Evolutionary conservation across 2,329 filamentous ascomycete genomes (phyloP).

Genomic region (Claviceps purpurea): DNA sequence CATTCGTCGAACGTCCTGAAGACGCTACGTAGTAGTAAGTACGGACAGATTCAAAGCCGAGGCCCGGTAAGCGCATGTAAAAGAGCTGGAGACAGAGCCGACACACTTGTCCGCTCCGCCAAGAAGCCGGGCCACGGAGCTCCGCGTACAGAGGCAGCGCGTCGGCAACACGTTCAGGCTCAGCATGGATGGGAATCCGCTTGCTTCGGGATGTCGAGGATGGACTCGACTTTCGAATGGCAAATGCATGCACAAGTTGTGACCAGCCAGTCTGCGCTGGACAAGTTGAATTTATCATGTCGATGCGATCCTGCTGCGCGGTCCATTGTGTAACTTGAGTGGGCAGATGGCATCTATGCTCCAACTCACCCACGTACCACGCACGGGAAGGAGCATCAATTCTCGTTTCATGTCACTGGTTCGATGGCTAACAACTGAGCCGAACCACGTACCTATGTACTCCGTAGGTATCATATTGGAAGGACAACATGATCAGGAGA

Average conservation of each 20-base stretch:
- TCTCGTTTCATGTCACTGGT: background rate
- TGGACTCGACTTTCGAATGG: too few relatives aligned
- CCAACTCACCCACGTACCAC: background rate
- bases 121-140: slow-evolving; percentile 1
- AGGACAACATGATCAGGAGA: too few relatives aligned
- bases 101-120: background rate
- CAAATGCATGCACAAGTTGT: too few relatives aligned
- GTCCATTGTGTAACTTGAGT: background rate
- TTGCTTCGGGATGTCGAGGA: background rate
- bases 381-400: background rate
- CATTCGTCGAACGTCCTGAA: too few relatives aligned
- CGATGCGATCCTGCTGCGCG: too few relatives aligned
- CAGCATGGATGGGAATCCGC: background rate
- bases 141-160: background rate
- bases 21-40: too few relatives aligned
- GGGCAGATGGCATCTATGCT: background rate
- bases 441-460: too few relatives aligned
- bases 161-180: background rate
- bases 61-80: background rate
- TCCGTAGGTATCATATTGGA: too few relatives aligned
- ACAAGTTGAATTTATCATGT: too few relatives aligned
- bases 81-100: background rate
- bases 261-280: too few relatives aligned
- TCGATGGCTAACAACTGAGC: too few relatives aligned
- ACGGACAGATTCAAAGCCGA: slow-evolving; percentile 4